Percentiles rank a stretch among this genome's conserved stretches.
Evolutionary conservation across 768 basidiomycete species (phyloP).

Genomic region (Xanthoconium purpureum): DNA sequence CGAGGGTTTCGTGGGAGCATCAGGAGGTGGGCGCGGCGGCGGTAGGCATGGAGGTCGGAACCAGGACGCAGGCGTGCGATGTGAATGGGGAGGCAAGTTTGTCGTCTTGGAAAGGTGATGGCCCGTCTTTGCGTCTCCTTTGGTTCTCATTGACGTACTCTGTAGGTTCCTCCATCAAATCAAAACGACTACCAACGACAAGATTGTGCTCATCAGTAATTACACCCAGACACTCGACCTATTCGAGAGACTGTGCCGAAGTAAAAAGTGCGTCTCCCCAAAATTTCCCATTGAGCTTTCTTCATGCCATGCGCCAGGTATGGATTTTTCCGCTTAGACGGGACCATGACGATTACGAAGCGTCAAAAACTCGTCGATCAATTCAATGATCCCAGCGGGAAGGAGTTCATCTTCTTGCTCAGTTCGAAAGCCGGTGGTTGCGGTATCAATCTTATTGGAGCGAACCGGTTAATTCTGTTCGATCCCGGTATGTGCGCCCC

Average conservation of each 20-base stretch:
- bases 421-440: constrained; percentile 96
- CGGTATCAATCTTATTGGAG: constrained; percentile 96
- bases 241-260: constrained; percentile 84
- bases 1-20: constrained; percentile 67
- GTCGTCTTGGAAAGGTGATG: constrained; percentile 83
- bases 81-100: constrained; percentile 90
- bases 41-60: constrained; percentile 43
- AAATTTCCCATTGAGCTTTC: background rate
- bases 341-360: constrained; percentile 88
- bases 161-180: constrained; percentile 82
- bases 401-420: constrained; percentile 91
- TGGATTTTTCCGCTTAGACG: constrained; percentile 88
- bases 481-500: constrained; percentile 69
- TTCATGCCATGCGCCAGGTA: constrained; percentile 52
- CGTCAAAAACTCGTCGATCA: constrained; percentile 95
- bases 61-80: constrained; percentile 48
- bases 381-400: constrained; percentile 90
- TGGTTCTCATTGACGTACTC: background rate
- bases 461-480: constrained; percentile 92
- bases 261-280: constrained; percentile 61
- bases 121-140: background rate
- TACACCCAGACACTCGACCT: constrained; percentile 94
- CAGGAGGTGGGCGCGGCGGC: constrained; percentile 19
- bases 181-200: constrained; percentile 78
- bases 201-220: constrained; percentile 95